These are phyloP conservation scores for Cephalotrichum gorgonifer DNA, from an alignment of 2,329 filamentous ascomycete species.

Conservation along the genomic window DNA sequence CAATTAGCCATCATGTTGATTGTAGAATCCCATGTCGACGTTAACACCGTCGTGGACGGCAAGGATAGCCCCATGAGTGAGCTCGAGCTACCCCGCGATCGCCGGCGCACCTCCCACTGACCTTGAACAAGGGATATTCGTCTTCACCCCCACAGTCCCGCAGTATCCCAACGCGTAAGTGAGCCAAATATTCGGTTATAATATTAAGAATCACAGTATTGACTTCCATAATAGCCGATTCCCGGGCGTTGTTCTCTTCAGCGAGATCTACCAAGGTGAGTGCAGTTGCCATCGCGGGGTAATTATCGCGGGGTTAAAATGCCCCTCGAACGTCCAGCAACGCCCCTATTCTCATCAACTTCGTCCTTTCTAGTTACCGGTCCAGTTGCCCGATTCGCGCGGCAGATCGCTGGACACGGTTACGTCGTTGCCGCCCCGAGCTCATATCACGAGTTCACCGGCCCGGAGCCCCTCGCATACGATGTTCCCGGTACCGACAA, in stretches of 20 bases:
- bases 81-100: slow-evolving; percentile 3
- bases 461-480: slow-evolving; percentile 73
- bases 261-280: slow-evolving; percentile 89
- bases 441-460: slow-evolving; percentile 88
- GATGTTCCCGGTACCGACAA: slow-evolving; percentile 79
- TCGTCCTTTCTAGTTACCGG: slow-evolving; percentile 79
- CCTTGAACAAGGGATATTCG: slow-evolving; percentile 58
- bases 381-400: slow-evolving; percentile 77
- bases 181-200: not conserved
- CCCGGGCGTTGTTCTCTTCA: slow-evolving; percentile 80
- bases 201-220: not conserved
- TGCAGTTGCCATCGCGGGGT: not conserved
- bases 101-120: not conserved
- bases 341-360: too few species aligned
- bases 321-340: too few species aligned
- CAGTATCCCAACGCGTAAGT: slow-evolving; percentile 75
- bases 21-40: slow-evolving; percentile 41
- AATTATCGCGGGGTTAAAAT: not conserved
- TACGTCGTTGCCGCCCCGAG: slow-evolving; percentile 89
- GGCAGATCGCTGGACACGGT: slow-evolving; percentile 84
- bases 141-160: slow-evolving; percentile 78
- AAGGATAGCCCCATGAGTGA: slow-evolving; percentile 44
- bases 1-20: slow-evolving; percentile 33
- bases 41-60: slow-evolving; percentile 38
- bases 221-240: slow-evolving; percentile 47